Base-by-base conservation (phyloP, 176 grass and related monocot genomes). In the Oryza punctata region DNA sequence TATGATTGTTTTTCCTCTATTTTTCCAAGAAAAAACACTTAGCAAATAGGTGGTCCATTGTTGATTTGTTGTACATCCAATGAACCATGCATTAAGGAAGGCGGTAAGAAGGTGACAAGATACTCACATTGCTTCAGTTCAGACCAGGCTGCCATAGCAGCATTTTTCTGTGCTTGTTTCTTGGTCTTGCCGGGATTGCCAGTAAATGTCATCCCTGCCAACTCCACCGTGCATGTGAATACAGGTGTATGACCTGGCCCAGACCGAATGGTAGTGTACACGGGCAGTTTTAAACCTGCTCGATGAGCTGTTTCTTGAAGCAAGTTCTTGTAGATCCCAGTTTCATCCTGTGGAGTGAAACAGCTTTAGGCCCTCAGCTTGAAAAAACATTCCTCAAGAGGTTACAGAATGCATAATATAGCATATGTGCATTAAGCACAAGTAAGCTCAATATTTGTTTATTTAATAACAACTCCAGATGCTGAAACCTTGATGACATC, bases 161-260 rank as follows among this genome's bases (percentile, higher is more conserved):
- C 91, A 84, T 99, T 96, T 81, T 99, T 99, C 85, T 99, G 91
- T 86, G 96, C 96, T 82, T 96, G 93, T 72, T 96, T 99, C 91
- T 99, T 99, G 76, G 92, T 99, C 79, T 96, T 99, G 70, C 93
- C 93, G 49, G 93, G 89, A 84, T 91, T 94, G 28, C 96, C 96
- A 6, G 91, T 94, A 74, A 96, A 99, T 49, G 77, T 84, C 85
- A 92, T 96, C 78, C 91, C 96, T 76, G 96, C 96, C 80, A 99
- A 87, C 61, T 96, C 96, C 79, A 99, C 96, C 38, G 93, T 94
- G 63, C 96, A 99, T 19, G 96, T 94, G 87, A 99, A 99, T 23
- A 94, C 84, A 30, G 96, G 96, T 68, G 94, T 85, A 75, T 99
- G 93, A 81, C 93, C 96, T 40, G 94, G 91, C 27, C 96, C 96